Evolutionary conservation across 306 rosid genomes (phyloP).

Genomic region (Dicorynia guianensis): DNA sequence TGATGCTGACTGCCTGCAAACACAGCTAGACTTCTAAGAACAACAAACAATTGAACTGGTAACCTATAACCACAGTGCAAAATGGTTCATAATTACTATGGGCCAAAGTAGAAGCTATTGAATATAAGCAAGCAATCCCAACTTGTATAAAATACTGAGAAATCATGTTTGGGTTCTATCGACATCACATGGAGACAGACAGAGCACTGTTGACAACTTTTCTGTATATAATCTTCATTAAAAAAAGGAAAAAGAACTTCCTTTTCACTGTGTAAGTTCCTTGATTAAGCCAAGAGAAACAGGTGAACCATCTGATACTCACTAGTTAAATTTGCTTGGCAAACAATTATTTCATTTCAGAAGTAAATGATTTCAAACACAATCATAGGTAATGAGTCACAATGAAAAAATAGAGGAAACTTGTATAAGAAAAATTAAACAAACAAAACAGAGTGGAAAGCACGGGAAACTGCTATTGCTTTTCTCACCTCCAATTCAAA

Average conservation of each 20-base stretch:
- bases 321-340: slow-evolving; percentile 22
- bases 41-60: slow-evolving; percentile 7
- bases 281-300: not conserved
- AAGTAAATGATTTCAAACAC: slow-evolving; percentile 15
- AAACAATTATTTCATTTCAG: not conserved
- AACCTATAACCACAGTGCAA: slow-evolving; percentile 19
- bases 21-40: not conserved
- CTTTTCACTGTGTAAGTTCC: not conserved
- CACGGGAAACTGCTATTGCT: not conserved
- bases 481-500: slow-evolving; percentile 75
- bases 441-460: not conserved
- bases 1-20: slow-evolving; percentile 75
- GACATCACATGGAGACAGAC: slow-evolving; percentile 26
- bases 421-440: too few relatives aligned
- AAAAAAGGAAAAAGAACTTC: not conserved
- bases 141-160: not conserved
- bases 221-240: not conserved
- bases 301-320: not conserved
- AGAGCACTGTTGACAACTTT: slow-evolving; percentile 26
- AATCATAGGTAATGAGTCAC: not conserved
- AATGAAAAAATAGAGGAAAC: slow-evolving; percentile 26
- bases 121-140: slow-evolving; percentile 27
- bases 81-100: not conserved
- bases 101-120: too few relatives aligned
- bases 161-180: not conserved